Percentiles rank a stretch among this genome's conserved stretches.
These are phyloP conservation scores for Pittosporum tobira DNA, from an alignment of 129 eudicot genomes.

Conservation along the genomic window DNA sequence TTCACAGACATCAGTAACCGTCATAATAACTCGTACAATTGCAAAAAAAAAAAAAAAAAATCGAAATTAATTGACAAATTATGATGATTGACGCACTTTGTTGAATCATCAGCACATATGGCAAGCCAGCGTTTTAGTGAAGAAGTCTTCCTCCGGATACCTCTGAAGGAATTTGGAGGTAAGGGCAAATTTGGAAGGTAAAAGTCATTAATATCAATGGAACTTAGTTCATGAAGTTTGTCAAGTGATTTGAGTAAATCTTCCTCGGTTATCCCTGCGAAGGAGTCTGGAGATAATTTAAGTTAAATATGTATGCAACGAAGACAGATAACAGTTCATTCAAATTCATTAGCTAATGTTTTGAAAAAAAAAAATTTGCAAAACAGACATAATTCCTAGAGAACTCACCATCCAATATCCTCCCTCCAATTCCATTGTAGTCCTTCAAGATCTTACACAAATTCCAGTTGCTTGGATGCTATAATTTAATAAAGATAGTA, in stretches of 20 bases:
- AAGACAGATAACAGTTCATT: not conserved
- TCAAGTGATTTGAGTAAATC: slow-evolving; percentile 45
- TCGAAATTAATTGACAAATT: not conserved
- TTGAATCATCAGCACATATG: slow-evolving; percentile 74
- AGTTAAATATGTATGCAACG: not conserved
- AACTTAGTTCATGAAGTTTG: slow-evolving; percentile 34
- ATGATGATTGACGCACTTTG: slow-evolving; percentile 35
- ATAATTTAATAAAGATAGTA: slow-evolving; percentile 2
- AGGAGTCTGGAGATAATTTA: slow-evolving; percentile 38
- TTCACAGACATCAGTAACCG: slow-evolving; percentile 13
- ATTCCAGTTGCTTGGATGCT: slow-evolving; percentile 90
- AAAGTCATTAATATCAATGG: slow-evolving; percentile 38
- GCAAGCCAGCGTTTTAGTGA: slow-evolving; percentile 87
- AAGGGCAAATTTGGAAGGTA: slow-evolving; percentile 57
- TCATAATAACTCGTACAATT: not conserved
- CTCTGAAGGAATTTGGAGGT: slow-evolving; percentile 73
- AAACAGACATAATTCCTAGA: not conserved
- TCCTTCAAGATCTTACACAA: slow-evolving; percentile 59
- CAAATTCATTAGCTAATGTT: not conserved
- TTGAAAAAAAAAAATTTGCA: not conserved
- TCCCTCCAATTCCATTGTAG: slow-evolving; percentile 42
- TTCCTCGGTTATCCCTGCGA: slow-evolving; percentile 60
- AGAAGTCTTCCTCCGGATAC: slow-evolving; percentile 66
- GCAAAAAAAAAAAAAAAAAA: not conserved
- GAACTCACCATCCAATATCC: slow-evolving; percentile 53